Evolutionary conservation across 2,329 filamentous ascomycete genomes (phyloP), one percentile per base, ranked within the genome.

Genomic region (Graphilbum fragrans): DNA sequence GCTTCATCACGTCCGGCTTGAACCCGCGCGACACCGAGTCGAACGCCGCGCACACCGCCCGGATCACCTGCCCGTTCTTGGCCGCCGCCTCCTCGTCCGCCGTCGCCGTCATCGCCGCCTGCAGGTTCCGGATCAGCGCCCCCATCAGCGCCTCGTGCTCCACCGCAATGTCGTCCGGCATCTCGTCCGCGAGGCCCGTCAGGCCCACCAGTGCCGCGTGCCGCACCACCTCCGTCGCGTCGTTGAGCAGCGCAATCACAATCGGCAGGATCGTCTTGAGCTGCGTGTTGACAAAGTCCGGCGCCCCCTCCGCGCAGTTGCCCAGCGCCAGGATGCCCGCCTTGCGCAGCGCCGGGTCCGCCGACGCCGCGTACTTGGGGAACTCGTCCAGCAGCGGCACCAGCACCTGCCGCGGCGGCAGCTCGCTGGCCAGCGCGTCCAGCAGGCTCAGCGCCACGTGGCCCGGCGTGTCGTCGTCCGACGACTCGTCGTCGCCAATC

Each of bases 271-370:
- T 82, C 50, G 82, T 75, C 55, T 82, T 73, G 47, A 96, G 76
- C 63, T 98, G 92, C 18, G 88, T 94, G 49, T 86, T 86, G 55
- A 96, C 87, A 63, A 96, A 98, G 61, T 98, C 92, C 16, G 92
- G 92, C 23, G 92, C 90, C 52, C 92, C 92, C 68, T 96, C 92
- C 41, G 94, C 90, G 52, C 86, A 90, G 68, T 90, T 93, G 45
- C 90, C 90, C 5, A 98, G 74, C 38, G 90, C 82, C 47, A 96
- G 72, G 56, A 96, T 92, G 62, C 85, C 88, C 41, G 90, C 88
- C 62, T 90, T 84, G 45, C 90, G 81, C 65, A 83, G 82, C 52
- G 86, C 80, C 29, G 87, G 74, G 55, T 93, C 74, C 45, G 72
- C 63, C 56, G 77, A 80, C 52, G 74, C 74, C 51, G 90, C 86